These are phyloP conservation scores for Fraxinus angustifolia DNA, from an alignment of 305 asterid species.

Conservation along the genomic window DNA sequence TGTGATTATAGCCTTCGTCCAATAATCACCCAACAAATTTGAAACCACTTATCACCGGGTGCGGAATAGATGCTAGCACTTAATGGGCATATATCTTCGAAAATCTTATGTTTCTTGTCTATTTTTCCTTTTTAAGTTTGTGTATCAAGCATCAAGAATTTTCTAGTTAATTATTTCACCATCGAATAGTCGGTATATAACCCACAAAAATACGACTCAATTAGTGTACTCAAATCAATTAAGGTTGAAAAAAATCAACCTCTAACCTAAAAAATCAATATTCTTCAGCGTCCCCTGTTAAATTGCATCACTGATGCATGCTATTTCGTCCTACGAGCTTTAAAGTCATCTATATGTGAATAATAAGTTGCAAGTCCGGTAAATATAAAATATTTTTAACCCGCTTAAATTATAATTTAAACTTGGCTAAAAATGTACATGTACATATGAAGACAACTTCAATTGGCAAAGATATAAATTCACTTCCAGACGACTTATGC, in stretches of 20 bases:
- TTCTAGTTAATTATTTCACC: not conserved
- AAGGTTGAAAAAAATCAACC: not conserved
- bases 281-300: not conserved
- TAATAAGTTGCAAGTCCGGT: no score
- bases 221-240: not conserved
- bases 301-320: not conserved
- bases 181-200: not conserved
- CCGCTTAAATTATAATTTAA: no score
- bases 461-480: not conserved
- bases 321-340: not conserved
- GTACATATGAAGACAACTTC: no score
- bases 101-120: not conserved
- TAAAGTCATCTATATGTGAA: no score
- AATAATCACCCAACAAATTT: not conserved
- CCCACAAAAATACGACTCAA: not conserved
- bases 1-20: not conserved
- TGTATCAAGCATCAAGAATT: no score
- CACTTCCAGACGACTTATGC: not conserved
- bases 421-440: no score
- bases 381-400: no score
- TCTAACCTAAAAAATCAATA: not conserved
- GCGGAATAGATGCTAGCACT: not conserved
- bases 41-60: not conserved
- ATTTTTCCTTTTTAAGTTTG: no score
- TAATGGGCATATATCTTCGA: not conserved